Conservation (phyloP, 2,329 filamentous ascomycete genomes). For the Zymoseptoria ardabiliae region DNA sequence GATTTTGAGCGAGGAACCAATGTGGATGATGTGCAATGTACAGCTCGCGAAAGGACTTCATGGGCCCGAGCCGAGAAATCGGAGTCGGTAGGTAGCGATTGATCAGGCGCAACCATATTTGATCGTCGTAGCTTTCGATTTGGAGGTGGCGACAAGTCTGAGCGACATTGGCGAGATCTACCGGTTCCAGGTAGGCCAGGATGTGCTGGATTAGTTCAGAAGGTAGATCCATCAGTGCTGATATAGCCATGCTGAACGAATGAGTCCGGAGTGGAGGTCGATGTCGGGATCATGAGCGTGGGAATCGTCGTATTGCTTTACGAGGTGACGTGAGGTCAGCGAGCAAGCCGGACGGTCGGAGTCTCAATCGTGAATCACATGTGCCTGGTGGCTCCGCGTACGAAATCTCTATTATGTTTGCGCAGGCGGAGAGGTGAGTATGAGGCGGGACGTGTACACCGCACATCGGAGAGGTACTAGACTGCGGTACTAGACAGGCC, state of each 20-base stretch:
- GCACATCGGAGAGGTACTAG: no score
- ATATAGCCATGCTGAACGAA: background rate
- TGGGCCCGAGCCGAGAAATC: conserved; percentile 51
- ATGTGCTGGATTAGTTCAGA: conserved; percentile 69
- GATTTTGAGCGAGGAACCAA: conserved; percentile 76
- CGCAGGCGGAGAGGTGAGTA: background rate
- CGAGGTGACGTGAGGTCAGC: background rate
- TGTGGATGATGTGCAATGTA: conserved; percentile 68
- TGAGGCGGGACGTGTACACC: no score
- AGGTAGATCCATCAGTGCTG: conserved; percentile 52
- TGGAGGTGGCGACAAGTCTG: conserved; percentile 55
- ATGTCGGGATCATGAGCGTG: background rate
- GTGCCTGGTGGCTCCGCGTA: no score
- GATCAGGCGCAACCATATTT: conserved; percentile 64
- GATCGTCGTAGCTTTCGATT: conserved; percentile 55
- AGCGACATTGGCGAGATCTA: conserved; percentile 55
- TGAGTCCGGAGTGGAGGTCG: background rate
- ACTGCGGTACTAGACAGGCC: background rate
- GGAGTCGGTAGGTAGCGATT: conserved; percentile 57
- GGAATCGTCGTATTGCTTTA: background rate
- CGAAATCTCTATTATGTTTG: no score
- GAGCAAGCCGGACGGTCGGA: background rate
- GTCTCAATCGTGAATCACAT: background rate
- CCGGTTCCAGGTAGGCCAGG: conserved; percentile 56
- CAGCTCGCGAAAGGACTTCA: conserved; percentile 59